Base-by-base conservation (phyloP, 345 rosid genomes). In the Reutealis trisperma region DNA sequence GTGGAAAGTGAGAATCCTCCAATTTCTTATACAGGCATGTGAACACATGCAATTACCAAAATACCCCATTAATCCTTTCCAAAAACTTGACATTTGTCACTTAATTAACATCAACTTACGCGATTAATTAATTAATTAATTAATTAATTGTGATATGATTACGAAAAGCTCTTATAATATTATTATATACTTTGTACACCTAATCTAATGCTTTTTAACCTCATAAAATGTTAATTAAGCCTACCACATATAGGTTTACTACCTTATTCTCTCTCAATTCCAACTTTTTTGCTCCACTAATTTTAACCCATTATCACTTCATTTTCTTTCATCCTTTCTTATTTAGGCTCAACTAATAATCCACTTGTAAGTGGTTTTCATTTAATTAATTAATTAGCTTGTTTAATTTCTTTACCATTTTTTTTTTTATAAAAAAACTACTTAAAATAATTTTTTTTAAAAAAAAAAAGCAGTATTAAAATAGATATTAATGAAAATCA, bases 1-100 rank as follows among this genome's bases (percentile, higher is more conserved):
- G 88, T 85, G 90, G 88, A 87, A 85, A 84, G 87, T 69, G 80
- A 78, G 87, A 87, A 85, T 80, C 88, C 76, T 80, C 83, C 80
- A 75, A 78, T 82, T 82, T 83, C 77, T 84, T 76, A 77, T 21
- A 70, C 67, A 75, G 74, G 67, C 90, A 87, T 78, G 90, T 87
- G 90, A 85, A 82, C 84, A 71, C 67, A 13, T 80, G 84, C 77
- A 85, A 82, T 85, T 83, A 83, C 87, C 80, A 73, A 75, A 32
- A 63, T 8, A 71, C 83, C 65, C 86, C 76, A 49, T 59, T 16
- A 60, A 51, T 74, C 54, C 24, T 72, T 34, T 72, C 72, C 21
- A 18, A 18, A 65, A 27, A 18, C 52, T 60, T 58, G 77, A 55
- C 78, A 62, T 79, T 76, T 71, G 67, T 19, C 21, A 45, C 15